phyloP scores from a whole-genome alignment of 2,329 filamentous ascomycete species.

The Sporothrix curviconia region DNA sequence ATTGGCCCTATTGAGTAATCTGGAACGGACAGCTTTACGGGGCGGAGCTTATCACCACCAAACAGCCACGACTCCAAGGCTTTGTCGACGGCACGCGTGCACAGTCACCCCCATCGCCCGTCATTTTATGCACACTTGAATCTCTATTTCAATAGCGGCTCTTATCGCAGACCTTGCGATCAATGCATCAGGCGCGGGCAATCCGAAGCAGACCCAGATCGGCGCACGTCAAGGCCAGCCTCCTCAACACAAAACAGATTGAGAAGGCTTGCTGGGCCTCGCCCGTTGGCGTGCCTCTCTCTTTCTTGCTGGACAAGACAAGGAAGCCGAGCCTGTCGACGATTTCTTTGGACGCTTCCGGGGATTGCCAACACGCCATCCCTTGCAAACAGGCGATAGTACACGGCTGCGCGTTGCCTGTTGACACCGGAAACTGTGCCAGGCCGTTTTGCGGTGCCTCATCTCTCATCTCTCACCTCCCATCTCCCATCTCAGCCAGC shows the following conservation, averaged over 20 bases:
- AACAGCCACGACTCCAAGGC: neutral
- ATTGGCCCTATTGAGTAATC: constrained; percentile 14
- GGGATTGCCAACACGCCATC: neutral
- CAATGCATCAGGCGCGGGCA: neutral
- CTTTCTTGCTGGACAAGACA: neutral
- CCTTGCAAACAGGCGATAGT: neutral
- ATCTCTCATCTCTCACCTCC: too few relatives aligned
- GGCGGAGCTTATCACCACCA: constrained; percentile 5
- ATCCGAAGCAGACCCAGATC: neutral
- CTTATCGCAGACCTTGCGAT: neutral
- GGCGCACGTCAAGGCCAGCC: neutral
- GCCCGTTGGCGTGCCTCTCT: neutral
- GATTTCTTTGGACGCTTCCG: neutral
- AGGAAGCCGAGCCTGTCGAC: neutral
- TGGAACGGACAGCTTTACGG: constrained; percentile 5
- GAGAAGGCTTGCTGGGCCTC: neutral
- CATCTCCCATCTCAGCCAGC: neutral
- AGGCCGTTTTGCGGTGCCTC: too few relatives aligned
- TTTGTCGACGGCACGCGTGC: neutral
- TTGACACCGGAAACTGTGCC: neutral
- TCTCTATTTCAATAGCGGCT: neutral
- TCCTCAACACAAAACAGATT: neutral
- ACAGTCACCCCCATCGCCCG: too few relatives aligned
- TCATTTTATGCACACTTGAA: neutral
- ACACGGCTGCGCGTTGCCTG: neutral